A percentile compares a stretch with the other conserved stretches of the same genome.
These are phyloP conservation scores for Hamamelis virginiana DNA, from an alignment of 164 flowering plant genomes.

Conservation along the genomic window DNA sequence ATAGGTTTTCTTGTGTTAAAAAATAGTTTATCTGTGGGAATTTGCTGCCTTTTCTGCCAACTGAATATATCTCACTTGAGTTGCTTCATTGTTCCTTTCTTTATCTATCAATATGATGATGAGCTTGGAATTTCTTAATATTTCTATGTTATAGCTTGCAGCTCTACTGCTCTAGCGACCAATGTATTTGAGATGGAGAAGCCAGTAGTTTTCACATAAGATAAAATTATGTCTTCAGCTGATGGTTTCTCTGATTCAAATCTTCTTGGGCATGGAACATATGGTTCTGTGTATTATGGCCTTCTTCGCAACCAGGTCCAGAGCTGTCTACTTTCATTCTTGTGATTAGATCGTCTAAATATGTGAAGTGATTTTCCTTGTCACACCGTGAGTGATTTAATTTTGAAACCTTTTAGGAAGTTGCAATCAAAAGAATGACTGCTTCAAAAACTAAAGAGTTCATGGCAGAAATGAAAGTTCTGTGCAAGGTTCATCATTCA, in stretches of 20 bases:
- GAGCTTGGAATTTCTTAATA: neutral
- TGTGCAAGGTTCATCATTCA: too few relatives aligned
- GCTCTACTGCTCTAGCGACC: conserved; percentile 63
- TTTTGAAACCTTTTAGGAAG: conserved; percentile 56
- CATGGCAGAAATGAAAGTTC: too few relatives aligned
- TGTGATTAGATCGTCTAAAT: neutral
- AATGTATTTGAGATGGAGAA: conserved; percentile 81
- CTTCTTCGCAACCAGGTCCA: conserved; percentile 74
- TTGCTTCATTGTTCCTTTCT: too few relatives aligned
- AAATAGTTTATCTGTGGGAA: too few relatives aligned
- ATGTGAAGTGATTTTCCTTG: neutral
- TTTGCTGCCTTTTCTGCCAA: too few relatives aligned
- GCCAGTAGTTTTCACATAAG: conserved; percentile 77
- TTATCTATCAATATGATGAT: too few relatives aligned
- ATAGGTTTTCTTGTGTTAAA: too few relatives aligned
- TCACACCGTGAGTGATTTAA: neutral
- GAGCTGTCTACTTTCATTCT: conserved; percentile 3
- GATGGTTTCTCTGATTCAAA: conserved; percentile 84
- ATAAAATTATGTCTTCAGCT: conserved; percentile 64
- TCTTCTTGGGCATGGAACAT: conserved; percentile 91
- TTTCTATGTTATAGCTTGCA: conserved; percentile 31
- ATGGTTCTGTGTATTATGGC: conserved; percentile 88
- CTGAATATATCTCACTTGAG: too few relatives aligned
- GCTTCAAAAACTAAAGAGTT: conserved; percentile 80
- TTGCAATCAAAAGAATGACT: conserved; percentile 90